Evolutionary conservation across 2,329 filamentous ascomycete genomes (phyloP), one percentile per base, ranked within the genome.

Genomic region (Apiospora marii): DNA sequence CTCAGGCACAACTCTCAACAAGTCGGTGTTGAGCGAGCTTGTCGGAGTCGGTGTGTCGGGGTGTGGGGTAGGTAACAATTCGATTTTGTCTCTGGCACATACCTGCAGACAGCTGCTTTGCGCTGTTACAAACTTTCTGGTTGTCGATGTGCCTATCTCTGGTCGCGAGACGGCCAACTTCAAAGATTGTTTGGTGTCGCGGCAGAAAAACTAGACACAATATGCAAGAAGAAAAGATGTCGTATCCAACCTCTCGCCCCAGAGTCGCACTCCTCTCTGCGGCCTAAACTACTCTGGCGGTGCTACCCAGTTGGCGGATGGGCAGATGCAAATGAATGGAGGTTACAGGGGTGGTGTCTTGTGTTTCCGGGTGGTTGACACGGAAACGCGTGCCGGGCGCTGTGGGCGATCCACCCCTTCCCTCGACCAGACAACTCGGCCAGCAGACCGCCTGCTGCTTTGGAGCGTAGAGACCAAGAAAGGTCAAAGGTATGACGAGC

Each of bases 351-450:
- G 53, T 61, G 53, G 53, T n/a, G 53, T 37, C 53, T 61, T 61
- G 46, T 64, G 58, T 64, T 64, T 64, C 58, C 58, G 58, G 58
- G 30, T 64, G 58, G 58, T 64, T 64, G 58, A 41, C 30, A 30
- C 19, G 58, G 58, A 14, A 41, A 64, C 58, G 58, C 53, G 51
- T 64, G 58, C 58, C 30, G 22, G 58, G 34, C 30, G 16, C 30
- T 61, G 51, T 24, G 8, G 10, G 48, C 22, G 48, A 51, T 24
- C 48, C 48, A 51, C 48, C 48, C 49, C 10, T 16, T 2, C 14
- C 10, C 30, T 14, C 30, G 16, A 19, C 58, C 34, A n/a, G 58
- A 64, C 58, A 64, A 41, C 58, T 41, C 58, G n/a, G 34, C 58
- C 30, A n/a, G 22, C 58, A 64, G 34, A 64, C 58, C 58, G 58